phyloP scores from a whole-genome alignment of 495 filamentous ascomycete genomes.

The Penicillium samsonianum region DNA sequence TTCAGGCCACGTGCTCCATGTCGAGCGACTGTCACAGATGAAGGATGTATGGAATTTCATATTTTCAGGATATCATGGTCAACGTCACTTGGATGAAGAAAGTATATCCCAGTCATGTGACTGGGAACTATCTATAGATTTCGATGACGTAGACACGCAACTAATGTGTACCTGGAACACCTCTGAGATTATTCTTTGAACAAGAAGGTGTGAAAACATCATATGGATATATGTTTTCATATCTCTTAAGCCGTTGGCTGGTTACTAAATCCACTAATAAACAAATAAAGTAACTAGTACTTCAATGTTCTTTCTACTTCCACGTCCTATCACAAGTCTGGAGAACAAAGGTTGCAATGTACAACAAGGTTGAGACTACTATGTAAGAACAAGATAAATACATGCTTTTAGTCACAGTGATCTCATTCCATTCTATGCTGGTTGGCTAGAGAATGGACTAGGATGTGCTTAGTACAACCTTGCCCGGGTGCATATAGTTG shows the following conservation, averaged over 20 bases:
- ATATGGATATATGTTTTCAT: neutral
- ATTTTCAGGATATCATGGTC: neutral
- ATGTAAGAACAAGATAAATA: neutral
- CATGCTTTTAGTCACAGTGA: constrained; percentile 1
- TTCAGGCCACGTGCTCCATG: neutral
- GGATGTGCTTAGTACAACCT: neutral
- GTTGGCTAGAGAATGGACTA: neutral
- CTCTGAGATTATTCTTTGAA: neutral
- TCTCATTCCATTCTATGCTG: neutral
- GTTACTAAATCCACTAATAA: neutral
- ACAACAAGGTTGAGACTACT: neutral
- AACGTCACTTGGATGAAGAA: no score
- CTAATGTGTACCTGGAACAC: no score
- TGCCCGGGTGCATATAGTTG: neutral
- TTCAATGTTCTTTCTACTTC: neutral
- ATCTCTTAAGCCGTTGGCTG: neutral
- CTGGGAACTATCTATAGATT: neutral
- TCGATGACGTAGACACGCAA: neutral
- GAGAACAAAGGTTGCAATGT: neutral
- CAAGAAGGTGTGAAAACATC: neutral
- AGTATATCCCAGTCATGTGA: neutral
- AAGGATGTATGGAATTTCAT: neutral
- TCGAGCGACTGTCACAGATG: neutral
- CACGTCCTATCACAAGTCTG: neutral
- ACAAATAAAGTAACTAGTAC: neutral